These are phyloP conservation scores for Candida glaebosa DNA, from an alignment of 805 yeast species.

Conservation along the genomic window DNA sequence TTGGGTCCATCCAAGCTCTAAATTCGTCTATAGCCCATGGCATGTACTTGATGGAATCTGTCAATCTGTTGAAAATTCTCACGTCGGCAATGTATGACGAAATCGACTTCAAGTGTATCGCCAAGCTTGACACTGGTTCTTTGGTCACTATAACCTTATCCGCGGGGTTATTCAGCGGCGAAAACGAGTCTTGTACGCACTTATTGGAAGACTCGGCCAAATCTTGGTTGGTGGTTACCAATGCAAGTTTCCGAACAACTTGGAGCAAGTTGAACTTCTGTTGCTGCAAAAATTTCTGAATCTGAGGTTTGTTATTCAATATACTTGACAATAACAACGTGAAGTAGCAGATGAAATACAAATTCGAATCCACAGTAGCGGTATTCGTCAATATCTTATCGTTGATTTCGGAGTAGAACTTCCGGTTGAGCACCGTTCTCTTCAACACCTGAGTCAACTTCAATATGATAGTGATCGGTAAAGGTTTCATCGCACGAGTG, in stretches of 20 bases:
- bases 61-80: constrained; percentile 39
- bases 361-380: constrained; percentile 34
- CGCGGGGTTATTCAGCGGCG: not conserved
- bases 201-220: constrained; percentile 15
- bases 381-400: constrained; percentile 34
- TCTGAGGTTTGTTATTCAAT: constrained; percentile 34
- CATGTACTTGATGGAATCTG: constrained; percentile 39
- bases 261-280: constrained; percentile 24
- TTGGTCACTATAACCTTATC: constrained; percentile 1
- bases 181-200: constrained; percentile 10
- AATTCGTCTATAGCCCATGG: constrained; percentile 44
- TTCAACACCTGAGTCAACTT: constrained; percentile 24
- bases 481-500: constrained; percentile 7
- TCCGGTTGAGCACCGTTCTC: constrained; percentile 32
- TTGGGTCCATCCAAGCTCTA: constrained; percentile 23
- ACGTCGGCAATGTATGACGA: constrained; percentile 38
- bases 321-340: constrained; percentile 34
- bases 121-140: constrained; percentile 19
- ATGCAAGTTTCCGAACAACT: constrained; percentile 10
- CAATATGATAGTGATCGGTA: constrained; percentile 24
- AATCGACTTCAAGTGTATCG: constrained; percentile 31
- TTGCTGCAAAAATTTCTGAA: constrained; percentile 22
- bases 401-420: constrained; percentile 39
- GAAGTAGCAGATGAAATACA: constrained; percentile 43
- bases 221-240: constrained; percentile 10